phyloP scores from a whole-genome alignment of 345 rosid species.

The Laguncularia racemosa region DNA sequence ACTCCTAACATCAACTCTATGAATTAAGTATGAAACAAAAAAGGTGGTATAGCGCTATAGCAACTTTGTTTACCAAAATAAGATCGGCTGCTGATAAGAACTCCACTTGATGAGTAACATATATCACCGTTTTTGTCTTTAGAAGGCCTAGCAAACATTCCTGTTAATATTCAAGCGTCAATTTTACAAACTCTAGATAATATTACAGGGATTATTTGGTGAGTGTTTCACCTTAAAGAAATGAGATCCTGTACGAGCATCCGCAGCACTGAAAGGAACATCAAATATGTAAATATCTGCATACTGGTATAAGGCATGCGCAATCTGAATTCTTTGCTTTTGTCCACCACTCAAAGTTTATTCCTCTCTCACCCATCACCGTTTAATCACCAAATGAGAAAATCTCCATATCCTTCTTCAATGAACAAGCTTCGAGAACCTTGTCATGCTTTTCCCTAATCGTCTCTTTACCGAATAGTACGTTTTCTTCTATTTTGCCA shows the following conservation, averaged over 20 bases:
- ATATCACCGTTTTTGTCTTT: slow-evolving; percentile 44
- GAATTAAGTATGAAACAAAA: too few relatives aligned
- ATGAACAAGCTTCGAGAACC: slow-evolving; percentile 25
- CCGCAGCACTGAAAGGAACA: background rate
- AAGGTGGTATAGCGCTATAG: too few relatives aligned
- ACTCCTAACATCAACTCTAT: too few relatives aligned
- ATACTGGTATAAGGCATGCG: too few relatives aligned
- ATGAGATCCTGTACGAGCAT: background rate
- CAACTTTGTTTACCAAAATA: slow-evolving; percentile 36
- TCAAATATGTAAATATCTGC: background rate
- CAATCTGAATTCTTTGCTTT: too few relatives aligned
- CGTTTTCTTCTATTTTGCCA: slow-evolving; percentile 27
- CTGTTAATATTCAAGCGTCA: slow-evolving; percentile 18
- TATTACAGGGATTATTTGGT: too few relatives aligned
- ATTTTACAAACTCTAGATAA: too few relatives aligned
- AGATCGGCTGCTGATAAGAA: slow-evolving; percentile 48
- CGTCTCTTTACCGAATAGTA: slow-evolving; percentile 24
- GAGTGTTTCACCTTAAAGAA: background rate
- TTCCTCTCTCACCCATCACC: slow-evolving; percentile 39
- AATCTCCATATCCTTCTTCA: slow-evolving; percentile 29
- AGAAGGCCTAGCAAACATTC: slow-evolving; percentile 47
- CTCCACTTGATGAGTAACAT: slow-evolving; percentile 33
- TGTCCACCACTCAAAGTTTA: slow-evolving; percentile 23
- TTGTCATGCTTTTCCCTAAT: slow-evolving; percentile 18
- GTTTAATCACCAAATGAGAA: slow-evolving; percentile 37